phyloP scores from a whole-genome alignment of 2,329 filamentous ascomycete species.

The Phyllosticta citriasiana region DNA sequence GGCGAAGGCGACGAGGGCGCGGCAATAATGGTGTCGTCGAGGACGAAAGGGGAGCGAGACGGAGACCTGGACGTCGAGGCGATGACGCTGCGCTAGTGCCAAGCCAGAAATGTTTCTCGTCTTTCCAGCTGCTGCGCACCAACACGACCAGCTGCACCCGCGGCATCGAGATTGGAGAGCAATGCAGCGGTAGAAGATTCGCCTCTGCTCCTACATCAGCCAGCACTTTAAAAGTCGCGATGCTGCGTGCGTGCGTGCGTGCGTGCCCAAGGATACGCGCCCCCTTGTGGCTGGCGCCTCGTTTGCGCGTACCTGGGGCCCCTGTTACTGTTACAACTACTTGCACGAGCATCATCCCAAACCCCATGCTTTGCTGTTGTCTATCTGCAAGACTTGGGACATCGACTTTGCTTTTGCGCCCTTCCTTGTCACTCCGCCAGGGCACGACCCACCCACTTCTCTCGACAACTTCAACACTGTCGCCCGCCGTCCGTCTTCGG shows the following conservation, averaged over 20 bases:
- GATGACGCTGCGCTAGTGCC: background rate
- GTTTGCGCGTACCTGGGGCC: background rate
- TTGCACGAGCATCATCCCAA: background rate
- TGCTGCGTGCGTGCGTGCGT: background rate
- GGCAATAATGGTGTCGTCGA: constrained; percentile 1
- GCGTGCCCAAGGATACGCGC: background rate
- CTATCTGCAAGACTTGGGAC: background rate
- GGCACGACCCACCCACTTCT: background rate
- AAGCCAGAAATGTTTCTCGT: background rate
- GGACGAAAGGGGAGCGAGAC: background rate
- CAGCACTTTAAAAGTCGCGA: background rate
- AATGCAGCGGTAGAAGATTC: background rate
- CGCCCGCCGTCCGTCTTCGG: background rate
- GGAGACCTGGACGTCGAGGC: background rate
- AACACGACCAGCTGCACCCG: background rate
- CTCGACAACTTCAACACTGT: background rate
- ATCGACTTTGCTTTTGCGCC: background rate
- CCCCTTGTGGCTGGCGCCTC: background rate
- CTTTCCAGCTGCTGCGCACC: background rate
- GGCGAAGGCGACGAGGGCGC: background rate
- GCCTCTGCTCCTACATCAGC: background rate
- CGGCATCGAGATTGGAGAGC: background rate
- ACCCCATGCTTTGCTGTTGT: background rate
- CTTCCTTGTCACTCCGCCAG: background rate
- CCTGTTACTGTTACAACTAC: background rate